Evolutionary conservation across 2,329 filamentous ascomycete species (phyloP), one percentile per base, ranked within the genome.

Genomic region (Dactylonectria macrodidyma): DNA sequence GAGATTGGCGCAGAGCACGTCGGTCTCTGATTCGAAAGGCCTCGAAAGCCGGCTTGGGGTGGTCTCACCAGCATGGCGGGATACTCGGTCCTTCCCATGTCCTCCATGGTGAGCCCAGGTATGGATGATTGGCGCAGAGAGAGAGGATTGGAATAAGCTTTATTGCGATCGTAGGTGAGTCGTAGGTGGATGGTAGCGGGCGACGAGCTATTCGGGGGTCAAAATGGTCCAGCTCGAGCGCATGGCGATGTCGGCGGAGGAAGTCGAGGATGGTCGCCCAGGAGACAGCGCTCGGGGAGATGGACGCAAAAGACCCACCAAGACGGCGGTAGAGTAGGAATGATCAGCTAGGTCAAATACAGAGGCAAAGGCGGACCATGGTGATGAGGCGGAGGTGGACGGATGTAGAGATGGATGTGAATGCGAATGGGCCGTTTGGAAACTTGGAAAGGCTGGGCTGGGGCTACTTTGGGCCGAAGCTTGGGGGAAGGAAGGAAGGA

Each of bases 31-130:
- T 60, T 57, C 56, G 50, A 54, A 54, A 33, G 24, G 56, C 11
- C 33, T 22, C n/a, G 51, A 22, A 26, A 22, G 47, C 8, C 33
- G 52, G 26, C 46, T 30, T 61, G 22, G 52, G 67, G 69, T 22
- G 68, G 68, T 83, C 92, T 87, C 87, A 98, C 95, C 91, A 97
- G 91, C 89, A 98, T 92, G 76, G 91, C 92, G 81, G 95, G 95
- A 87, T 98, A 98, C 83, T 98, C 95, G 82, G 93, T 88, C 83
- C 95, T 90, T 80, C 93, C 91, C 78, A 95, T 88, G 78, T 92
- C 91, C 68, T 93, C 92, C 90, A 94, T 94, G 77, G 77, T 82
- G 75, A 91, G 61, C 65, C 52, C 59, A 51, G 61, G 62, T 46
- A 48, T 11, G 30, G 46, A 59, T 38, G 51, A 7, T 48, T 54